Conservation (phyloP, 2,329 filamentous ascomycete genomes). For the Ascochyta lentis region DNA sequence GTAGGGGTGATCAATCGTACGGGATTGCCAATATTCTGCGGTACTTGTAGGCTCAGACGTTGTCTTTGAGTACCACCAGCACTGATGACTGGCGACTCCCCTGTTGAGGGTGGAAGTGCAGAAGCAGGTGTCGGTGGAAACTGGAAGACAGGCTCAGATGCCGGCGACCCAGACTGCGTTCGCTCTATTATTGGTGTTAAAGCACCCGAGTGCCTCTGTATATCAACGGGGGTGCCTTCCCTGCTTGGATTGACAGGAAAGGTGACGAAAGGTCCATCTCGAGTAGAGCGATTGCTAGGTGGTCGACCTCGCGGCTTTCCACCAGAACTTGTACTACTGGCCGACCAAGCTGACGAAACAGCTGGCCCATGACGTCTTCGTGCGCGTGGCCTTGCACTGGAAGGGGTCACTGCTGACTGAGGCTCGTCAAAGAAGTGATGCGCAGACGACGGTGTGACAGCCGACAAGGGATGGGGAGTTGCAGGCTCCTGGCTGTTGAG, state of each 20-base stretch:
- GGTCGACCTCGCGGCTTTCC: constrained; percentile 82
- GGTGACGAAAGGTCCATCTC: constrained; percentile 72
- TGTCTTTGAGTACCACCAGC: constrained; percentile 35
- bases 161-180: constrained; percentile 50
- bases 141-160: constrained; percentile 44
- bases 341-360: constrained; percentile 89
- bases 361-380: constrained; percentile 78
- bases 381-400: constrained; percentile 56
- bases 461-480: constrained; percentile 77
- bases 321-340: constrained; percentile 65
- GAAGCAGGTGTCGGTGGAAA: constrained; percentile 51
- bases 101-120: constrained; percentile 31
- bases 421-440: constrained; percentile 65
- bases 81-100: constrained; percentile 18
- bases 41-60: constrained; percentile 67
- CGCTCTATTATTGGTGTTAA: constrained; percentile 54
- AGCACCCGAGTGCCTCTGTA: constrained; percentile 50
- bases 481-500: constrained; percentile 66
- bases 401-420: constrained; percentile 75
- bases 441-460: constrained; percentile 70
- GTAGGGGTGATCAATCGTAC: constrained; percentile 69
- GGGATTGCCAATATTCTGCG: constrained; percentile 65
- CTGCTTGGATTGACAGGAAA: constrained; percentile 68
- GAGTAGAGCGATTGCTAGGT: constrained; percentile 71
- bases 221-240: constrained; percentile 55